Percentiles rank a stretch among this genome's conserved stretches.
Evolutionary conservation across 257 asterid species (phyloP).

Genomic region (Agastache rugosa): DNA sequence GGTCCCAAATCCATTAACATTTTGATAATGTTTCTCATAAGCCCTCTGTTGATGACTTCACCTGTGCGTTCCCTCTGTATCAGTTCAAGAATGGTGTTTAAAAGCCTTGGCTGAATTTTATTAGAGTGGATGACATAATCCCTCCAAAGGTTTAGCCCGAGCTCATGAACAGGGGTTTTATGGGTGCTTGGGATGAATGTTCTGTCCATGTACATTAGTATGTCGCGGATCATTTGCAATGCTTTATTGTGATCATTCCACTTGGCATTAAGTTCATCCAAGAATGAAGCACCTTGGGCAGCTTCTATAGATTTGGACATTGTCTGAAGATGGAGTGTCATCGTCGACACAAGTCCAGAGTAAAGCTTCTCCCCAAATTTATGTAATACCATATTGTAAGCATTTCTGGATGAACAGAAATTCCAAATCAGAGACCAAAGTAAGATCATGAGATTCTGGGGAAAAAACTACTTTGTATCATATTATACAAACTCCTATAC

Average conservation of each 20-base stretch:
- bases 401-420: constrained; percentile 60
- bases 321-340: constrained; percentile 79
- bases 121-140: constrained; percentile 76
- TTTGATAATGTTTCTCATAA: constrained; percentile 79
- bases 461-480: neutral
- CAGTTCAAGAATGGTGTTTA: constrained; percentile 72
- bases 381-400: constrained; percentile 86
- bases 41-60: constrained; percentile 86
- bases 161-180: constrained; percentile 81
- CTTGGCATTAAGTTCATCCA: constrained; percentile 81
- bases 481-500: neutral
- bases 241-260: constrained; percentile 90
- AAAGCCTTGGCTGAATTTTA: constrained; percentile 74
- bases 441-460: neutral
- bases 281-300: constrained; percentile 76
- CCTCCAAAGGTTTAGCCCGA: constrained; percentile 91
- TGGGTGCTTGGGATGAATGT: constrained; percentile 73
- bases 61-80: constrained; percentile 74
- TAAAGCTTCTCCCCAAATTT: constrained; percentile 88
- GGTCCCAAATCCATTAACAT: constrained; percentile 90
- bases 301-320: constrained; percentile 72
- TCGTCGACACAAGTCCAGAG: constrained; percentile 77
- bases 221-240: constrained; percentile 83
- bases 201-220: constrained; percentile 91
- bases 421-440: constrained; percentile 37